These are phyloP conservation scores for Psidium friedrichsthalianum DNA, from an alignment of 345 rosid genomes.

Conservation along the genomic window DNA sequence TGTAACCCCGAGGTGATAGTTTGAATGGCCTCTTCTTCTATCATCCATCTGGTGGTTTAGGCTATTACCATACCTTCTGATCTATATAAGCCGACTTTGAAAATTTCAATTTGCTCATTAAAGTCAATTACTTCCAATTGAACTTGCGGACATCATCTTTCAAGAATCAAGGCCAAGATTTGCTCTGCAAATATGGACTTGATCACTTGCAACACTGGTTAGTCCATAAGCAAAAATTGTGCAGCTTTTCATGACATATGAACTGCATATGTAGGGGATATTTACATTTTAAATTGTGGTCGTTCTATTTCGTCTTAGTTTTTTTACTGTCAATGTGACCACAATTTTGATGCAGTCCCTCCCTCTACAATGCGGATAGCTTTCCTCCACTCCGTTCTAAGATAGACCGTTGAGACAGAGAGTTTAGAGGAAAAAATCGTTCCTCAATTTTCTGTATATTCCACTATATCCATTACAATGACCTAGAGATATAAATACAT, in stretches of 20 bases:
- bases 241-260: background rate
- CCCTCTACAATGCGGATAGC: no score
- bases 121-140: background rate
- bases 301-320: background rate
- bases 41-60: slow-evolving; percentile 1
- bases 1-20: background rate
- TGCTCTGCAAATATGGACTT: background rate
- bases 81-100: background rate
- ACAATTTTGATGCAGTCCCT: background rate
- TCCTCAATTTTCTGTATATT: no score
- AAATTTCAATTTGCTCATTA: background rate
- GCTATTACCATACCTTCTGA: background rate
- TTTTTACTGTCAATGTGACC: background rate
- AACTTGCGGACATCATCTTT: background rate
- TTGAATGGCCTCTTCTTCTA: background rate
- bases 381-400: no score
- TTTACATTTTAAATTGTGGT: background rate
- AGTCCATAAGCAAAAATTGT: background rate
- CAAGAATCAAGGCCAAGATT: background rate
- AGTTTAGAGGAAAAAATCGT: no score
- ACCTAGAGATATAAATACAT: no score
- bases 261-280: background rate
- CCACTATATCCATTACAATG: no score
- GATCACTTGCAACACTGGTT: background rate
- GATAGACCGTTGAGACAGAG: no score